phyloP scores from a whole-genome alignment of 805 yeast species.

The Spathaspora hagerdaliae region DNA sequence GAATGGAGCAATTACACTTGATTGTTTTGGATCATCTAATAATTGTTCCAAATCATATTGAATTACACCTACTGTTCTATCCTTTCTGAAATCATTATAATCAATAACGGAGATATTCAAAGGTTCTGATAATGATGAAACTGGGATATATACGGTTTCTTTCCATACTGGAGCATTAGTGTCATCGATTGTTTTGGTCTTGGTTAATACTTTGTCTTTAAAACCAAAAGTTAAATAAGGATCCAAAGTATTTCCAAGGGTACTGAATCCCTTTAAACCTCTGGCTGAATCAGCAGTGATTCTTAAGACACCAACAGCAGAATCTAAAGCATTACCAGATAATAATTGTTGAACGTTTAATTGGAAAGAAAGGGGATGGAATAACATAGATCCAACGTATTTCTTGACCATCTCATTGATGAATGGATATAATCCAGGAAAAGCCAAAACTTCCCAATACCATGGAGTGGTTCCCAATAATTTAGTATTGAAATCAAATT shows the following conservation, averaged over 20 bases:
- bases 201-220: conserved; percentile 54
- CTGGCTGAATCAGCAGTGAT: conserved; percentile 64
- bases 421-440: conserved; percentile 84
- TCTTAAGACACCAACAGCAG: conserved; percentile 84
- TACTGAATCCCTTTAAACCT: conserved; percentile 63
- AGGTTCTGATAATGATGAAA: conserved; percentile 79
- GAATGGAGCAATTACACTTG: conserved; percentile 51
- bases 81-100: conserved; percentile 75
- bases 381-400: conserved; percentile 83
- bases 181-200: conserved; percentile 64
- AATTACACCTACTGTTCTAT: conserved; percentile 73
- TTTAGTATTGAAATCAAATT: conserved; percentile 77
- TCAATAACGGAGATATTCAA: conserved; percentile 68
- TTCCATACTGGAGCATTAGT: conserved; percentile 79
- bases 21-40: conserved; percentile 47
- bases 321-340: conserved; percentile 73
- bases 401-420: conserved; percentile 82
- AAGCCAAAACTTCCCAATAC: conserved; percentile 79
- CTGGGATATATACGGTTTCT: conserved; percentile 67
- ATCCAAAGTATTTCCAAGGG: conserved; percentile 76
- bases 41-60: conserved; percentile 70
- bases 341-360: conserved; percentile 86
- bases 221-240: conserved; percentile 81
- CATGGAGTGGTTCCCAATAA: conserved; percentile 76
- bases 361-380: conserved; percentile 89